Evolutionary conservation across 805 yeast species (phyloP), one percentile per base, ranked within the genome.

Genomic region (Kodamaea kaohsiungensis): DNA sequence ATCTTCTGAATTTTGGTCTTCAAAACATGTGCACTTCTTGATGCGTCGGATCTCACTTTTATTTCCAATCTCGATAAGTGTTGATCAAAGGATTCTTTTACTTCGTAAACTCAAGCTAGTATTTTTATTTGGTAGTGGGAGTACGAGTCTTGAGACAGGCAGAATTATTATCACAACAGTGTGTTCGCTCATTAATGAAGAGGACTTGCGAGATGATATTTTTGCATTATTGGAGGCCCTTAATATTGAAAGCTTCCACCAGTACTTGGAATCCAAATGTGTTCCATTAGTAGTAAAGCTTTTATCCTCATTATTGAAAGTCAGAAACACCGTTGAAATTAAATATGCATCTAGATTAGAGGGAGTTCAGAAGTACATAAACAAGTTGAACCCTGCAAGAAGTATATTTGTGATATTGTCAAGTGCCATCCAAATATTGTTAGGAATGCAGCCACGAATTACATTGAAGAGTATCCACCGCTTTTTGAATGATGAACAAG

Each of bases 91-190:
- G 43, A 7, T 60, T 1, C 12, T 63, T 3, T 51, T 56, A 25
- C 39, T 81, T 5, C 66, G 82, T 53, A 70, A 65, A 52, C 50
- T 81, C 17, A 78, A 78, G 53, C 55, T 75, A 1, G 52, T 80
- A 5, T 58, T 75, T 7, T 46, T 67, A 7, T 48, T 72, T 16
- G 45, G 22, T 7, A 71, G 73, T 7, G 54, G 56, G 2, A 39
- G 48, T 1, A 53, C 39, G 9, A 45, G 59, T 39, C 51, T 54
- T 9, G 56, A 4, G 16, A 43, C 77, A 7, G 48, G 59, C 1
- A 47, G 51, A 1, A 59, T 70, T 1, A 22, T 73, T 2, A 54
- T 59, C 16, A 48, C 52, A 0, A 54, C 55, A n/a, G 56, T 70
- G 22, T 49, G 62, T n/a, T 63, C 60, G 19, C 58, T 67, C 27